Percentiles rank a stretch among this genome's conserved stretches.
These are phyloP conservation scores for Monosporascus sp. DNA, from an alignment of 2,329 filamentous ascomycete species.

Conservation along the genomic window DNA sequence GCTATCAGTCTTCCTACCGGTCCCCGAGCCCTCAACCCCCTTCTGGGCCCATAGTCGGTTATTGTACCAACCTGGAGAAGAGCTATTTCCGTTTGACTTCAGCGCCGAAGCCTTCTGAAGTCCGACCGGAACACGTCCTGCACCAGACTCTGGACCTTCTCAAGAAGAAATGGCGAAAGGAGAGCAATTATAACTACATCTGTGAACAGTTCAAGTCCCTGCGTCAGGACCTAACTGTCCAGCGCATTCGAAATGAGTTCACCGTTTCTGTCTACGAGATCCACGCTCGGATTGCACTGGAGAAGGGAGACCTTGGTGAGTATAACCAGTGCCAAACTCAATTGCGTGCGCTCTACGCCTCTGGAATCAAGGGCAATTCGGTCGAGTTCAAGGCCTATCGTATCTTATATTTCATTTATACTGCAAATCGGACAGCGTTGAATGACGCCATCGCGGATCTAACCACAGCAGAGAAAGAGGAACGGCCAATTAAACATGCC, in stretches of 20 bases:
- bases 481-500: constrained; percentile 81
- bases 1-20: constrained; percentile 52
- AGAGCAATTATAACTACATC: constrained; percentile 94
- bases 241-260: constrained; percentile 94
- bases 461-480: constrained; percentile 92
- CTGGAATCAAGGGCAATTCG: constrained; percentile 81
- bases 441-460: constrained; percentile 98
- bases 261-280: constrained; percentile 96
- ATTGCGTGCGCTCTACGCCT: constrained; percentile 82
- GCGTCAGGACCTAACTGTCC: constrained; percentile 95
- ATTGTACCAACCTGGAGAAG: constrained; percentile 82
- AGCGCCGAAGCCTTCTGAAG: constrained; percentile 80
- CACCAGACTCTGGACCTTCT: constrained; percentile 81
- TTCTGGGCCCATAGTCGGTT: constrained; percentile 75
- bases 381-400: constrained; percentile 98
- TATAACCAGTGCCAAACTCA: constrained; percentile 99
- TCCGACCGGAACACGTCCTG: constrained; percentile 77
- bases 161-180: constrained; percentile 90
- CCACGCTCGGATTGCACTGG: constrained; percentile 92
- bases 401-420: constrained; percentile 99
- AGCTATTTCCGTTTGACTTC: constrained; percentile 90
- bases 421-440: constrained; percentile 94
- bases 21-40: constrained; percentile 54
- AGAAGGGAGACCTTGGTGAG: constrained; percentile 99
- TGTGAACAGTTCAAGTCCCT: constrained; percentile 99